These are phyloP conservation scores for Przewalskia tangutica DNA, from an alignment of 257 asterid species.

Conservation along the genomic window DNA sequence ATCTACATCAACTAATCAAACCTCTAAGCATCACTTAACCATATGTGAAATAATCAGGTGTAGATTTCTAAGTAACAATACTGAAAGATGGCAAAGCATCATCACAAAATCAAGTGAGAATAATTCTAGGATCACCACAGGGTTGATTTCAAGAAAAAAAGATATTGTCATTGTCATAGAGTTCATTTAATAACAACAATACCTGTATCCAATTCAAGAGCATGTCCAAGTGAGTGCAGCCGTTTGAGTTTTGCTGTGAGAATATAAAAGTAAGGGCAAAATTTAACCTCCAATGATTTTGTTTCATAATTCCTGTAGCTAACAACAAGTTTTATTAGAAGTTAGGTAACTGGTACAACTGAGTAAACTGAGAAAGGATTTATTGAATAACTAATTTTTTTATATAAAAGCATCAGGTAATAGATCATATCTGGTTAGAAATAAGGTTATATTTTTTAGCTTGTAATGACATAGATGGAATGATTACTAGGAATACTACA, in stretches of 20 bases:
- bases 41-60: not conserved
- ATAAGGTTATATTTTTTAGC: not conserved
- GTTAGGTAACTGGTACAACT: not conserved
- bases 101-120: not conserved
- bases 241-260: conserved; percentile 45
- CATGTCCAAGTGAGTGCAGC: conserved; percentile 50
- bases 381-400: not conserved
- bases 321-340: not conserved
- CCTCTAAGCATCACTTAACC: not conserved
- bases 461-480: not conserved
- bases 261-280: not conserved
- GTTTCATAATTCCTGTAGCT: not conserved
- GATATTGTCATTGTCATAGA: not conserved
- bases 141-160: not conserved
- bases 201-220: conserved; percentile 95
- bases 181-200: conserved; percentile 1
- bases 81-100: not conserved
- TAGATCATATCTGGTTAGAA: not conserved
- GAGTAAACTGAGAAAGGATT: not conserved
- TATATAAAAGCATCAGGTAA: not conserved
- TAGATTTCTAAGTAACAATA: not conserved
- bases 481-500: not conserved
- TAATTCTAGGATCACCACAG: not conserved
- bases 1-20: not conserved
- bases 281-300: not conserved